Evolutionary conservation across 1,139 yeast species (phyloP), one percentile per base, ranked within the genome.

Genomic region (Nematodospora anomalae): DNA sequence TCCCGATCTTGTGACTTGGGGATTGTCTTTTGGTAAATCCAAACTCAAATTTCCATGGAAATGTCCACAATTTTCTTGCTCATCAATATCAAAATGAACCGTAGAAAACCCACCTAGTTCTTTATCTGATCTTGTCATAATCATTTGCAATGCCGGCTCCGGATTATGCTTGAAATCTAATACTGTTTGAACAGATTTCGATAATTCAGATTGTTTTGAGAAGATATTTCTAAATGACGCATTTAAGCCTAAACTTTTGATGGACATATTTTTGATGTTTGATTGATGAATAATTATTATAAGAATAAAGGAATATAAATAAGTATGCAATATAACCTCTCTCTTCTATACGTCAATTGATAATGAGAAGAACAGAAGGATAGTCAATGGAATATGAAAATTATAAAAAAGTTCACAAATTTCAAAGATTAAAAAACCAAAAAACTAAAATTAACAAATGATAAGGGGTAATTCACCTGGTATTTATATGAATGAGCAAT

Each of bases 101-200:
- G 84, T 77, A 18, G 92, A 82, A 57, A 64, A 84, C 0, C 96
- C 96, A 3, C 92, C 92, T 38, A 85, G 65, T 38, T 83, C 89
- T 48, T 76, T 71, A 58, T 86, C 96, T 27, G 83, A 72, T 40
- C 94, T 68, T 2, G 82, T 73, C 44, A 83, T 60, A 10, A 83
- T 62, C 32, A 71, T 65, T 16, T 67, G 61, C 33, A 80, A 53
- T 10, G 65, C 55, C 30, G 57, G 61, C 26, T 58, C 47, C 59
- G 80, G 53, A 53, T 62, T 32, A 64, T 69, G 52, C 36, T 66
- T 67, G 59, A 86, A 84, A 47, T 83, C 79, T 42, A 86, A 60
- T 6, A 84, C 60, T 6, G 74, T 64, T 43, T 57, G 62, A 7
- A 61, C 57, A 9, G 73, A 45, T 47, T 57, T 62, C 14, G 60